Conservation (phyloP, 768 basidiomycete genomes). For the Lepiota venenata region DNA sequence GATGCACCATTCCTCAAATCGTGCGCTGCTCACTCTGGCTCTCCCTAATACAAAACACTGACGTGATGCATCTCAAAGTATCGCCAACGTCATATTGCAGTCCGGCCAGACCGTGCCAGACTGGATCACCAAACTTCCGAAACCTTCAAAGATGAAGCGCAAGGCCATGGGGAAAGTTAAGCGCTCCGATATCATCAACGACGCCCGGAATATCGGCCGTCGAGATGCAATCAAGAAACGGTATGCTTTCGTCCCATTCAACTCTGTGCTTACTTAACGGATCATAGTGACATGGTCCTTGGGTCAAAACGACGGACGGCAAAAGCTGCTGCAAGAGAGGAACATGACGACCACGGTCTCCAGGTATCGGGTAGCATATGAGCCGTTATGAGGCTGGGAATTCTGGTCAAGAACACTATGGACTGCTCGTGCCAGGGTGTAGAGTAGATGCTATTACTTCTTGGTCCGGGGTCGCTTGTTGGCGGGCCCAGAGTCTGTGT, state of each 20-base stretch:
- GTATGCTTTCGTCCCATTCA: slow-evolving; percentile 27
- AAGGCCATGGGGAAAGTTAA: slow-evolving; percentile 82
- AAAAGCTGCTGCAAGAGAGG: not conserved
- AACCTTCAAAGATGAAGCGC: slow-evolving; percentile 87
- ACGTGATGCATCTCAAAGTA: slow-evolving; percentile 39
- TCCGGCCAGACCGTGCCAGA: slow-evolving; percentile 90
- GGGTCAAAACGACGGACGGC: slow-evolving; percentile 65
- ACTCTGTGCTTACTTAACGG: not conserved
- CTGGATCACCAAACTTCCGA: slow-evolving; percentile 94
- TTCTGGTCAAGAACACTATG: not conserved
- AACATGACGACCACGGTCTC: not conserved
- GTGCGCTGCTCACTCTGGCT: slow-evolving; percentile 31
- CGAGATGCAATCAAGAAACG: slow-evolving; percentile 71
- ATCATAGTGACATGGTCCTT: slow-evolving; percentile 69
- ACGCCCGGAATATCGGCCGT: slow-evolving; percentile 65
- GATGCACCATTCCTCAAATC: slow-evolving; percentile 91
- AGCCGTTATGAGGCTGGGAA: not conserved
- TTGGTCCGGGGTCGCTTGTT: slow-evolving; percentile 38
- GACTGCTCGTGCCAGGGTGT: too few species aligned
- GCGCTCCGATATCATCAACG: slow-evolving; percentile 72
- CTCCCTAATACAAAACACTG: slow-evolving; percentile 2
- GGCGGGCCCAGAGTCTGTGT: slow-evolving; percentile 24
- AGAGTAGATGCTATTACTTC: slow-evolving; percentile 7
- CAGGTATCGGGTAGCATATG: not conserved
- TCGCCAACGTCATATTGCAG: slow-evolving; percentile 93